Conservation (phyloP, 1,284 basidiomycete genomes). For the Caloboletus firmus region DNA sequence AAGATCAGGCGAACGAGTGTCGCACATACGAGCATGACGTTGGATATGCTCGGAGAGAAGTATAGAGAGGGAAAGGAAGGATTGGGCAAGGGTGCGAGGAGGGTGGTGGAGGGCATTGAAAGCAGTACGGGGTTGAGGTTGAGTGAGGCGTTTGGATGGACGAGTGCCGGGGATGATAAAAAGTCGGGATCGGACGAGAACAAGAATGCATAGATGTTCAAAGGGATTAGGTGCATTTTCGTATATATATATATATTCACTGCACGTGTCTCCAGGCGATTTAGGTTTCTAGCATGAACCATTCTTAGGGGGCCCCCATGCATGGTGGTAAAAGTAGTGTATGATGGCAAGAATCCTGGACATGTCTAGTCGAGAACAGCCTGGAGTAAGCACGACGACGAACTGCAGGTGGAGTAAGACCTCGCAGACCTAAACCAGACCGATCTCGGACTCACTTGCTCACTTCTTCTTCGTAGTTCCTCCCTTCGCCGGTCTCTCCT, state of each 20-base stretch:
- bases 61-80: constrained; percentile 43
- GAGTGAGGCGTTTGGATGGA: constrained; percentile 55
- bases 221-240: not conserved
- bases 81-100: constrained; percentile 48
- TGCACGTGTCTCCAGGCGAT: not conserved
- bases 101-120: constrained; percentile 61
- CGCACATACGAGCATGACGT: constrained; percentile 60
- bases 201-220: constrained; percentile 16
- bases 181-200: constrained; percentile 15
- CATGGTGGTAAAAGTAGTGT: not conserved
- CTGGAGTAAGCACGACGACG: not conserved
- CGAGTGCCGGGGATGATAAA: constrained; percentile 5
- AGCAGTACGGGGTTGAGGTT: constrained; percentile 72
- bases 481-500: constrained; percentile 21
- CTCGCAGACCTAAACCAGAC: not conserved
- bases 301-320: not conserved
- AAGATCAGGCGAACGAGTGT: constrained; percentile 69
- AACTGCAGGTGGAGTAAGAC: constrained; percentile 2
- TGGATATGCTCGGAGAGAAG: constrained; percentile 48
- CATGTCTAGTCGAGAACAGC: not conserved
- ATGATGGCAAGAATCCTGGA: not conserved
- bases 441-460: not conserved
- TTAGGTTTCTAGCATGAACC: not conserved
- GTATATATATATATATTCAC: not conserved
- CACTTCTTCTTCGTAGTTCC: constrained; percentile 24